A percentile compares a stretch with the other conserved stretches of the same genome.
Evolutionary conservation across 495 filamentous ascomycete species (phyloP).

Genomic region (Neurospora sp.): DNA sequence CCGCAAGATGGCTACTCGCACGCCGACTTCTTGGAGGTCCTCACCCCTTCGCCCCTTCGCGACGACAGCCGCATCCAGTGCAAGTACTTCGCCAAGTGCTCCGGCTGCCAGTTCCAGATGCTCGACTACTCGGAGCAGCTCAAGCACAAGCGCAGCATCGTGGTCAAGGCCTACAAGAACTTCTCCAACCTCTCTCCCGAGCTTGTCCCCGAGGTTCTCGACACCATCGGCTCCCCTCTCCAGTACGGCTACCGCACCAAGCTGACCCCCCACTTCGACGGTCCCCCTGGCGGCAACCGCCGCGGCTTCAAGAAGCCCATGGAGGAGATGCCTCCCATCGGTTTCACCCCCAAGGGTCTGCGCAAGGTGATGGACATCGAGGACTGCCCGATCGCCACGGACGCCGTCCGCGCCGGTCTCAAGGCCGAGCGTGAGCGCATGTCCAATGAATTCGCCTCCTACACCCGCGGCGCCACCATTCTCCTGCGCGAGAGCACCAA

Average conservation of each 20-base stretch:
- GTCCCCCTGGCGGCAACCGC: conserved; percentile 40
- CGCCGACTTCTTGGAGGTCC: conserved; percentile 72
- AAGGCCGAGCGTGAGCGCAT: conserved; percentile 63
- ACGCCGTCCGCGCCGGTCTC: conserved; percentile 67
- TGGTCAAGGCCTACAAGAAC: conserved; percentile 86
- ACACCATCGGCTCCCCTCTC: conserved; percentile 82
- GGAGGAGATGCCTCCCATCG: conserved; percentile 61
- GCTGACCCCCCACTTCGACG: conserved; percentile 89
- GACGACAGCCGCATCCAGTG: conserved; percentile 70
- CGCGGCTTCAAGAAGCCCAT: conserved; percentile 31
- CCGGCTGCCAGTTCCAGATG: conserved; percentile 97
- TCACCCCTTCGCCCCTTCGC: conserved; percentile 61
- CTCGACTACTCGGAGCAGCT: conserved; percentile 82
- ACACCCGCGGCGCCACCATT: conserved; percentile 75
- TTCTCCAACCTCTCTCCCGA: conserved; percentile 75
- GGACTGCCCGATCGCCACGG: conserved; percentile 91
- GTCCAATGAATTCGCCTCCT: conserved; percentile 55
- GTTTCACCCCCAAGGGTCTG: conserved; percentile 76
- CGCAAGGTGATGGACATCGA: conserved; percentile 79
- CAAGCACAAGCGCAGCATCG: conserved; percentile 68
- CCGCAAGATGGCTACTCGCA: conserved; percentile 50
- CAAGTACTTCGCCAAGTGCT: conserved; percentile 77
- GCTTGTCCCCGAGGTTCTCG: conserved; percentile 61
- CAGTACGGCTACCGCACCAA: conserved; percentile 94
- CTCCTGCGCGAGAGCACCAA: conserved; percentile 77